These are phyloP conservation scores for Xylariaceae sp. DNA, from an alignment of 2,329 filamentous ascomycete genomes.

Conservation along the genomic window DNA sequence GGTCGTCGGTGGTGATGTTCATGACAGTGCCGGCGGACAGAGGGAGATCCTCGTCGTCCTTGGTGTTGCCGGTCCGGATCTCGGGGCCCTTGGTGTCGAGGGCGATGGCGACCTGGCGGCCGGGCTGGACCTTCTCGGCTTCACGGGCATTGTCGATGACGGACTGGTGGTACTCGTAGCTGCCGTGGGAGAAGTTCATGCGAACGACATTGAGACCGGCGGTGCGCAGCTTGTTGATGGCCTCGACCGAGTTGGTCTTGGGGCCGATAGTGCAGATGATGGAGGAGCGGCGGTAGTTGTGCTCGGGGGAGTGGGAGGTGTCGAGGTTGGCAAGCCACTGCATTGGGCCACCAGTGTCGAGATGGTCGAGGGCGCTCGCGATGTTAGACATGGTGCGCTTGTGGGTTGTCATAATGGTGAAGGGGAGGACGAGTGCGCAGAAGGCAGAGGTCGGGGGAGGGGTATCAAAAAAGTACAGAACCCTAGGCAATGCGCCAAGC, in stretches of 20 bases:
- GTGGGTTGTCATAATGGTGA: slow-evolving; percentile 9
- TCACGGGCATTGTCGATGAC: slow-evolving; percentile 93
- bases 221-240: slow-evolving; percentile 87
- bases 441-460: too few species aligned
- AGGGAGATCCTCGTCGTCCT: slow-evolving; percentile 82
- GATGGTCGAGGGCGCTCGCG: slow-evolving; percentile 73
- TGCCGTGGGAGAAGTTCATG: slow-evolving; percentile 98
- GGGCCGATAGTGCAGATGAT: slow-evolving; percentile 99
- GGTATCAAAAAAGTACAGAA: too few species aligned
- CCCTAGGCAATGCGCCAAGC: too few species aligned
- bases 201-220: slow-evolving; percentile 95
- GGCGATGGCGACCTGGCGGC: slow-evolving; percentile 90
- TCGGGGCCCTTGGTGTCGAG: slow-evolving; percentile 64
- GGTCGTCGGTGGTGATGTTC: slow-evolving; percentile 95
- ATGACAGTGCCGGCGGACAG: slow-evolving; percentile 76
- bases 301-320: slow-evolving; percentile 78
- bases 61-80: slow-evolving; percentile 58
- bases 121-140: slow-evolving; percentile 69
- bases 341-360: slow-evolving; percentile 65
- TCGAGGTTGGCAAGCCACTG: slow-evolving; percentile 66
- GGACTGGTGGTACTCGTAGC: slow-evolving; percentile 86
- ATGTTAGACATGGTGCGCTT: slow-evolving; percentile 30
- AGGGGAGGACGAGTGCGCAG: background rate
- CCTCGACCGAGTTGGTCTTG: slow-evolving; percentile 97
- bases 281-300: slow-evolving; percentile 90